A percentile compares a stretch with the other conserved stretches of the same genome.
Conservation (phyloP, 1,284 basidiomycete species). For the Moesziomyces parantarcticus region DNA sequence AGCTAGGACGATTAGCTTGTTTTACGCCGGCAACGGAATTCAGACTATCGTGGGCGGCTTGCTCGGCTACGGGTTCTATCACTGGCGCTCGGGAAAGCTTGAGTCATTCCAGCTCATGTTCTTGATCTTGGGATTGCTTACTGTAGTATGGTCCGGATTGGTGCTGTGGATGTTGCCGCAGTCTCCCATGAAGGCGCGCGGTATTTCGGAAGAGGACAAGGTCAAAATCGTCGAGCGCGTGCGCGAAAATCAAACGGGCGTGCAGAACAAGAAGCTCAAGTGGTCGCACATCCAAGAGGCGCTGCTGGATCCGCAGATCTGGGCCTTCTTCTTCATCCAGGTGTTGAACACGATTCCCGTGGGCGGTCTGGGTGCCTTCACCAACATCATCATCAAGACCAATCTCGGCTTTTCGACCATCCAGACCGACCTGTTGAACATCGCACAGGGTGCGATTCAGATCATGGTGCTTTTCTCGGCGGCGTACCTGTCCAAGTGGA, state of each 20-base stretch:
- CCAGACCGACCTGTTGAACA: constrained; percentile 58
- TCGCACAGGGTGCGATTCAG: constrained; percentile 55
- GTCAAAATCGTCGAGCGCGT: constrained; percentile 73
- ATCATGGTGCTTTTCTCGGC: constrained; percentile 38
- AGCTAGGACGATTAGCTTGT: constrained; percentile 45
- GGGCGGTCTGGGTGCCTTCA: constrained; percentile 70
- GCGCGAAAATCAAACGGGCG: constrained; percentile 71
- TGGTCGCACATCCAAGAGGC: constrained; percentile 71
- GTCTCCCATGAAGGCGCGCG: constrained; percentile 48
- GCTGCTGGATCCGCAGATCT: constrained; percentile 70
- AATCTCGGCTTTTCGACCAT: constrained; percentile 58
- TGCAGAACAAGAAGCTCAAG: constrained; percentile 74
- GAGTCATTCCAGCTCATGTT: constrained; percentile 74
- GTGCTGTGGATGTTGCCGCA: constrained; percentile 63
- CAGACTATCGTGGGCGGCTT: constrained; percentile 51
- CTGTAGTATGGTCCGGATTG: constrained; percentile 34
- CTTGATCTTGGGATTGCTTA: constrained; percentile 53
- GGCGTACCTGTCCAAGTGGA: constrained; percentile 34
- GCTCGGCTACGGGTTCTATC: constrained; percentile 67
- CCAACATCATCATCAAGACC: constrained; percentile 70
- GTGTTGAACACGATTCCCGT: constrained; percentile 74
- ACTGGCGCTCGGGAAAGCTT: constrained; percentile 69
- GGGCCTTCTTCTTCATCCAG: constrained; percentile 67
- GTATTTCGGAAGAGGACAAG: constrained; percentile 72
- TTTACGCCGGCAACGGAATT: constrained; percentile 48